Evolutionary conservation across 202 grass and related monocot species (phyloP).

Genomic region (Dendrocalamus latiflorus): DNA sequence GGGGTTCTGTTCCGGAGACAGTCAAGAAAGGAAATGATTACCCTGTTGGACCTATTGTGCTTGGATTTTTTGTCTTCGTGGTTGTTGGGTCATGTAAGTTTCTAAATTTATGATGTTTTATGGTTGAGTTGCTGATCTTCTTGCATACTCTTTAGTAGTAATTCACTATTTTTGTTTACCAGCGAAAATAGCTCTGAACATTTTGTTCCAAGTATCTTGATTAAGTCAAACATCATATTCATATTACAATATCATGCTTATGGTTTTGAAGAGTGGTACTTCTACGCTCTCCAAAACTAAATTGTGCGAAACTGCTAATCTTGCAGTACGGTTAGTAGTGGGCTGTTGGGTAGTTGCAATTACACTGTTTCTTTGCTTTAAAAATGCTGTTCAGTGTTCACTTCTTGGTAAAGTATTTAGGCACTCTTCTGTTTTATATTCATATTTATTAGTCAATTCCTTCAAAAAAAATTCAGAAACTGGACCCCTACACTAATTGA

Average conservation of each 20-base stretch:
- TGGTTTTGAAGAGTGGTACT: not conserved
- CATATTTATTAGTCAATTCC: too few species aligned
- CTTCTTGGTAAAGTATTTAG: too few species aligned
- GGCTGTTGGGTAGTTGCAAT: not conserved
- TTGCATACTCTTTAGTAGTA: not conserved
- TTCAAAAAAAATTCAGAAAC: too few species aligned
- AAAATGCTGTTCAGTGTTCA: too few species aligned
- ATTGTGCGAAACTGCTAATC: not conserved
- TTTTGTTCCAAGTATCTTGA: not conserved
- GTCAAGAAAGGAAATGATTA: slow-evolving; percentile 75
- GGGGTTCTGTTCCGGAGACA: too few species aligned
- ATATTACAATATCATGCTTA: not conserved
- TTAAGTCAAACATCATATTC: not conserved
- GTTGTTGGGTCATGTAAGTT: slow-evolving; percentile 84
- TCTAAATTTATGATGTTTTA: not conserved
- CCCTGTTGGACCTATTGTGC: slow-evolving; percentile 68
- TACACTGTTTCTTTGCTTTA: not conserved
- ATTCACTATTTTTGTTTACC: not conserved
- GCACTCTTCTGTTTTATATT: too few species aligned
- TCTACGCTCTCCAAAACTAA: not conserved
- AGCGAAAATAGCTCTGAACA: not conserved
- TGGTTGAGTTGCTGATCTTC: not conserved
- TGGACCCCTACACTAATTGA: not conserved
- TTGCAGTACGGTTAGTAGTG: not conserved
- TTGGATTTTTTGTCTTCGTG: slow-evolving; percentile 73